phyloP scores from a whole-genome alignment of 176 grass and related monocot genomes.

The Chloris gayana region DNA sequence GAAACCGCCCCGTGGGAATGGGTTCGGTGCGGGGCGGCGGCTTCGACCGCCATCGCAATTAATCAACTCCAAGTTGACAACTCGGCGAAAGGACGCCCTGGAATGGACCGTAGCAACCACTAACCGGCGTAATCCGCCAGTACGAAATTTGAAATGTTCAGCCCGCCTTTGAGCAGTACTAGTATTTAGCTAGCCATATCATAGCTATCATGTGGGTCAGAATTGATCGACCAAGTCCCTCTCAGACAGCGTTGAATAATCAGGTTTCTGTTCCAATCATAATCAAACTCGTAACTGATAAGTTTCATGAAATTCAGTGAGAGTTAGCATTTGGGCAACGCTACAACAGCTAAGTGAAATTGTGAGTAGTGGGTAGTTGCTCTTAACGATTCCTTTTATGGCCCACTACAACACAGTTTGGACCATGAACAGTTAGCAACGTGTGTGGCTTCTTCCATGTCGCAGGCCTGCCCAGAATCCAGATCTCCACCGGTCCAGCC shows the following conservation, averaged over 20 bases:
- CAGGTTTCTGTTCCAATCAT: neutral
- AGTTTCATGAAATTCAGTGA: neutral
- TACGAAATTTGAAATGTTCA: neutral
- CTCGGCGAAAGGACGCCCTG: neutral
- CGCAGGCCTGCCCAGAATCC: slow-evolving; percentile 2
- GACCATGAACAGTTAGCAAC: neutral
- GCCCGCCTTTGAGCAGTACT: slow-evolving; percentile 1
- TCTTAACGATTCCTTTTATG: neutral
- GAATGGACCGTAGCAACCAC: neutral
- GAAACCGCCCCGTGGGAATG: slow-evolving; percentile 12
- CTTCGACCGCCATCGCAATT: slow-evolving; percentile 31
- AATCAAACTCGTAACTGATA: neutral
- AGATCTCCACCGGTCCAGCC: slow-evolving; percentile 3
- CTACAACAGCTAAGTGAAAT: neutral
- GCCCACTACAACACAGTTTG: neutral
- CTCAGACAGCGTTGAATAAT: neutral
- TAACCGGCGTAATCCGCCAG: neutral
- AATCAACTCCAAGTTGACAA: slow-evolving; percentile 32
- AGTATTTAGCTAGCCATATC: neutral
- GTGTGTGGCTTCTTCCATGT: neutral
- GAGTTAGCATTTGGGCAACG: neutral
- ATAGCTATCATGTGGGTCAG: neutral
- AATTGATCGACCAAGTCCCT: neutral
- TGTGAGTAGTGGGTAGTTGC: too few relatives aligned
- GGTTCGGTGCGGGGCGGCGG: slow-evolving; percentile 27